A percentile compares a stretch with the other conserved stretches of the same genome.
These are phyloP conservation scores for Lodderomyces elongisporus DNA, from an alignment of 1,139 yeast species.

Conservation along the genomic window DNA sequence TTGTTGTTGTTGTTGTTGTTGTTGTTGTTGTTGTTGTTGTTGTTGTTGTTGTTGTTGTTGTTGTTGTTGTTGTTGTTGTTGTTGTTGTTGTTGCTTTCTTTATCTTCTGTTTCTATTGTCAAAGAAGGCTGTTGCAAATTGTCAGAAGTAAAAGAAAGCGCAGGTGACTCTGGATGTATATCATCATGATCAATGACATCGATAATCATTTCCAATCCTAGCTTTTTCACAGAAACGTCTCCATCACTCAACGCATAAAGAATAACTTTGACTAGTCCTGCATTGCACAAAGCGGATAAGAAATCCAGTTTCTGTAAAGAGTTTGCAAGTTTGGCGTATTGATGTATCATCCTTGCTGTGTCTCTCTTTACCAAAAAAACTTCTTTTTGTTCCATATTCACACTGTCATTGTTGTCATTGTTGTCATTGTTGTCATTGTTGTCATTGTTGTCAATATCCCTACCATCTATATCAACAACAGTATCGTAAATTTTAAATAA, in stretches of 20 bases:
- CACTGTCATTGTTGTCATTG: not conserved
- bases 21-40: not conserved
- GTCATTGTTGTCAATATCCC: no score
- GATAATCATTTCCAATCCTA: constrained; percentile 80
- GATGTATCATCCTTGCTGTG: constrained; percentile 77
- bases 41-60: no score
- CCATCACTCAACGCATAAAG: constrained; percentile 62
- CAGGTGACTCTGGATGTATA: not conserved
- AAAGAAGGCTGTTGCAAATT: no score
- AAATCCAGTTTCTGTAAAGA: constrained; percentile 64
- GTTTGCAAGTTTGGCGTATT: constrained; percentile 72
- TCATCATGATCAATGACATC: constrained; percentile 83
- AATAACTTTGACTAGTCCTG: constrained; percentile 68
- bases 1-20: not conserved
- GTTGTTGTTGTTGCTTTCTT: no score
- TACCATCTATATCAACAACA: constrained; percentile 10
- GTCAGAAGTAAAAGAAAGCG: not conserved
- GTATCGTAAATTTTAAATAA: constrained; percentile 52
- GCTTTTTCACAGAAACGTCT: constrained; percentile 49
- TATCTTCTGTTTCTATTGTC: no score
- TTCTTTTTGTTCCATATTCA: constrained; percentile 24
- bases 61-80: no score
- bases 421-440: no score
- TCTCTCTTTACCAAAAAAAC: no score
- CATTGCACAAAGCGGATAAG: constrained; percentile 57